Conservation (phyloP, 805 yeast species). For the Myxozyma sirexii region DNA sequence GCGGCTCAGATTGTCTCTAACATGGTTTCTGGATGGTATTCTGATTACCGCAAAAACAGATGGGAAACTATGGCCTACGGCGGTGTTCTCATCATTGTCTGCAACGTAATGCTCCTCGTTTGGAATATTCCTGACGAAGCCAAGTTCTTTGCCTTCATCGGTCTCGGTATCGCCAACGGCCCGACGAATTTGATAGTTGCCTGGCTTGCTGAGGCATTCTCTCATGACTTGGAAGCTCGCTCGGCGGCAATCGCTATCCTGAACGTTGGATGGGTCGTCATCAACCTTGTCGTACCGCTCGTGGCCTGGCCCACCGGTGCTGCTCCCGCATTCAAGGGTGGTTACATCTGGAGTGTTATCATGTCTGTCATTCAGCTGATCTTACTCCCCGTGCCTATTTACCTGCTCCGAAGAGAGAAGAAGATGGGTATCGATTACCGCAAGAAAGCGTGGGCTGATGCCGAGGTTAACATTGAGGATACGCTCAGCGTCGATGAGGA, state of each 20-base stretch:
- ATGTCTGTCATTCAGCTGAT: slow-evolving; percentile 10
- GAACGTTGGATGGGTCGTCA: slow-evolving; percentile 31
- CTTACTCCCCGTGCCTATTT: slow-evolving; percentile 12
- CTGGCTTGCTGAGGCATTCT: slow-evolving; percentile 27
- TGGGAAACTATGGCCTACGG: slow-evolving; percentile 22
- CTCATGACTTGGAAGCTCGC: slow-evolving; percentile 30
- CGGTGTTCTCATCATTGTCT: slow-evolving; percentile 21
- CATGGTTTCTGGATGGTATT: slow-evolving; percentile 38
- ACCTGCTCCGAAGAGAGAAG: slow-evolving; percentile 6
- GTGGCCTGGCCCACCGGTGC: slow-evolving; percentile 25
- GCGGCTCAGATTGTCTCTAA: slow-evolving; percentile 56
- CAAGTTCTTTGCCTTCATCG: slow-evolving; percentile 59
- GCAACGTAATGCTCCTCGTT: slow-evolving; percentile 53
- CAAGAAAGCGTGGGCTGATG: background rate
- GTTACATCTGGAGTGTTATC: slow-evolving; percentile 19
- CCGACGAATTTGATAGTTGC: slow-evolving; percentile 30
- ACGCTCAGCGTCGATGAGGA: background rate
- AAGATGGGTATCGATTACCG: slow-evolving; percentile 13
- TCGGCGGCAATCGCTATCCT: slow-evolving; percentile 24
- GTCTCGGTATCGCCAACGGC: slow-evolving; percentile 31
- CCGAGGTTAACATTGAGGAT: slow-evolving; percentile 1
- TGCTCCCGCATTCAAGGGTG: slow-evolving; percentile 21
- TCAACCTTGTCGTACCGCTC: slow-evolving; percentile 28
- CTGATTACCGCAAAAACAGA: slow-evolving; percentile 47
- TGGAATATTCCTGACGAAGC: slow-evolving; percentile 59